phyloP scores from a whole-genome alignment of 2,329 filamentous ascomycete species.

The Monosporascus sp. region DNA sequence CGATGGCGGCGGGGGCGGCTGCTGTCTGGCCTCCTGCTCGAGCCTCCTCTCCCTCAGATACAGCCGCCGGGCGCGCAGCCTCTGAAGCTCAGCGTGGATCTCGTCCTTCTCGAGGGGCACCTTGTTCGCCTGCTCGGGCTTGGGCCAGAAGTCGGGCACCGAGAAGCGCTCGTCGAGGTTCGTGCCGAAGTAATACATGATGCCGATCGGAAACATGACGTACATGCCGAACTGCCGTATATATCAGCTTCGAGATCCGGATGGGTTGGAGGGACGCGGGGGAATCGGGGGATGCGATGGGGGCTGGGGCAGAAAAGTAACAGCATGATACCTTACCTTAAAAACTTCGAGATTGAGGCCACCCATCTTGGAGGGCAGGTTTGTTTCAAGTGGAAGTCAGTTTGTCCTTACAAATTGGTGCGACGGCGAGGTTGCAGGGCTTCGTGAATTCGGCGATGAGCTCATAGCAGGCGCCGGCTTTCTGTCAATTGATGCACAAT shows the following conservation, averaged over 20 bases:
- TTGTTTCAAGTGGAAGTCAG: neutral
- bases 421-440: neutral
- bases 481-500: neutral
- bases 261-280: neutral
- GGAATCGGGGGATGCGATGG: slow-evolving; percentile 1
- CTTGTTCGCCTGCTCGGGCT: slow-evolving; percentile 67
- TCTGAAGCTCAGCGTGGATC: slow-evolving; percentile 74
- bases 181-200: slow-evolving; percentile 99
- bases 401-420: neutral
- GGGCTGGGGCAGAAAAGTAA: neutral
- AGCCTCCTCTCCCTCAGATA: slow-evolving; percentile 68
- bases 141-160: slow-evolving; percentile 92
- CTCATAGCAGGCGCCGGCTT: neutral
- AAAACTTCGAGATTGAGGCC: slow-evolving; percentile 91
- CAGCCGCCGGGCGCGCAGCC: slow-evolving; percentile 60
- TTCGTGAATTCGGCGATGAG: neutral
- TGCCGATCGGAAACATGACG: slow-evolving; percentile 95
- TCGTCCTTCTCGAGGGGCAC: slow-evolving; percentile 75
- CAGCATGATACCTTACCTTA: slow-evolving; percentile 56
- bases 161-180: slow-evolving; percentile 91
- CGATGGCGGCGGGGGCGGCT: slow-evolving; percentile 19
- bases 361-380: slow-evolving; percentile 49
- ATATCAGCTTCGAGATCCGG: slow-evolving; percentile 4
- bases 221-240: slow-evolving; percentile 84
- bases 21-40: slow-evolving; percentile 30